A percentile compares a stretch with the other conserved stretches of the same genome.
phyloP scores from a whole-genome alignment of 2,329 filamentous ascomycete species.

The Fusarium sp. region DNA sequence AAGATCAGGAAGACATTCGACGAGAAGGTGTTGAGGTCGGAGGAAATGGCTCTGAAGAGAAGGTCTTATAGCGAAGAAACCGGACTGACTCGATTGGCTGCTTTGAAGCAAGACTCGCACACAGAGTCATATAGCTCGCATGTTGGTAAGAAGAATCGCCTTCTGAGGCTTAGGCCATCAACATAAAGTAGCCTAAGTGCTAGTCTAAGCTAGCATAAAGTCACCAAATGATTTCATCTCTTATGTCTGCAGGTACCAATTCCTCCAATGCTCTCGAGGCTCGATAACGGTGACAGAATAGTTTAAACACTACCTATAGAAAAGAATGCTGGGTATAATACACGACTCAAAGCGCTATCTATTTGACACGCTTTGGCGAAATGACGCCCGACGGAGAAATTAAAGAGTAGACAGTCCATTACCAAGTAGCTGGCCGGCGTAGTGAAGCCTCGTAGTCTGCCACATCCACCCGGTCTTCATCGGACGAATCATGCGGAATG shows the following conservation, averaged over 20 bases:
- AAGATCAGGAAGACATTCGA: constrained; percentile 17
- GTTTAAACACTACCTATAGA: background rate
- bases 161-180: too few species aligned
- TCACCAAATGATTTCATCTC: too few species aligned
- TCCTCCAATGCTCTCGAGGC: too few species aligned
- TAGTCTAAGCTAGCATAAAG: too few species aligned
- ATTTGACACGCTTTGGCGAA: background rate
- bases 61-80: background rate
- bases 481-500: background rate
- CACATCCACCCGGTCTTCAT: background rate
- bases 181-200: too few species aligned
- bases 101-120: background rate
- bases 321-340: background rate
- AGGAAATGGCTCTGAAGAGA: background rate
- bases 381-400: too few species aligned
- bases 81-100: background rate
- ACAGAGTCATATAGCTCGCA: background rate
- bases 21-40: background rate
- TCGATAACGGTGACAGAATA: background rate
- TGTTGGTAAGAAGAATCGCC: too few species aligned
- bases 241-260: too few species aligned
- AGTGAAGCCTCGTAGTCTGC: background rate
- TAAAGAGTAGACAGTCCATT: too few species aligned
- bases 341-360: background rate
- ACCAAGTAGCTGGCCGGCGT: too few species aligned